Evolutionary conservation across 371 early-diverging fungal species (phyloP).

Genomic region (Capillidium rhysosporum): DNA sequence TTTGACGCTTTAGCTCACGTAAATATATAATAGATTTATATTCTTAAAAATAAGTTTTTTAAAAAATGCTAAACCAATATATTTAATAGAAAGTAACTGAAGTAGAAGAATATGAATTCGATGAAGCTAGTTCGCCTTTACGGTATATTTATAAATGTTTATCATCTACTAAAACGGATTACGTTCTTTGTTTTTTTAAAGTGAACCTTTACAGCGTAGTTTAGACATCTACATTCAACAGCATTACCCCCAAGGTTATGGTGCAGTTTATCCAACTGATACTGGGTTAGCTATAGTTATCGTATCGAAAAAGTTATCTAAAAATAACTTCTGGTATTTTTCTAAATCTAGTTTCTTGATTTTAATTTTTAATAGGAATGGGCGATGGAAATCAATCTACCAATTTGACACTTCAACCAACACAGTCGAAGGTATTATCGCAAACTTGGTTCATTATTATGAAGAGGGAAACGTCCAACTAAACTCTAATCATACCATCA

Average conservation of each 20-base stretch:
- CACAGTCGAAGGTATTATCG: conserved; percentile 42
- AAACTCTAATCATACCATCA: conserved; percentile 45
- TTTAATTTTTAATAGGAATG: conserved; percentile 36
- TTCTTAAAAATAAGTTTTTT: not conserved
- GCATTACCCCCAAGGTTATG: conserved; percentile 59
- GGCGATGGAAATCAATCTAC: conserved; percentile 79
- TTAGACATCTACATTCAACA: conserved; percentile 36
- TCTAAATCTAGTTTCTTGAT: not conserved
- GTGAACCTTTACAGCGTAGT: conserved; percentile 39
- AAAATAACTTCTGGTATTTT: conserved; percentile 67
- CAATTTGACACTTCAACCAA: conserved; percentile 27
- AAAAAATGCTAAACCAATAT: not conserved
- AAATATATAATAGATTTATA: conserved; percentile 1
- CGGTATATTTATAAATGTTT: conserved; percentile 14
- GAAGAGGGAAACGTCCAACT: conserved; percentile 97
- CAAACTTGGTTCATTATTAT: conserved; percentile 83
- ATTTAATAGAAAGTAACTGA: conserved; percentile 34
- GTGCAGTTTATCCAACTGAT: conserved; percentile 34
- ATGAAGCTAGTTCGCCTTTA: conserved; percentile 24
- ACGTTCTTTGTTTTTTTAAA: conserved; percentile 7
- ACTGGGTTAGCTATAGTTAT: conserved; percentile 37
- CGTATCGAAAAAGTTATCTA: conserved; percentile 77
- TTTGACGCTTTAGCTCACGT: conserved; percentile 58
- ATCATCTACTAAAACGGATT: not conserved
- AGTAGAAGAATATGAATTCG: conserved; percentile 25